Evolutionary conservation across 2,329 filamentous ascomycete species (phyloP), one percentile per base, ranked within the genome.

Genomic region (Thelonectria rubi): DNA sequence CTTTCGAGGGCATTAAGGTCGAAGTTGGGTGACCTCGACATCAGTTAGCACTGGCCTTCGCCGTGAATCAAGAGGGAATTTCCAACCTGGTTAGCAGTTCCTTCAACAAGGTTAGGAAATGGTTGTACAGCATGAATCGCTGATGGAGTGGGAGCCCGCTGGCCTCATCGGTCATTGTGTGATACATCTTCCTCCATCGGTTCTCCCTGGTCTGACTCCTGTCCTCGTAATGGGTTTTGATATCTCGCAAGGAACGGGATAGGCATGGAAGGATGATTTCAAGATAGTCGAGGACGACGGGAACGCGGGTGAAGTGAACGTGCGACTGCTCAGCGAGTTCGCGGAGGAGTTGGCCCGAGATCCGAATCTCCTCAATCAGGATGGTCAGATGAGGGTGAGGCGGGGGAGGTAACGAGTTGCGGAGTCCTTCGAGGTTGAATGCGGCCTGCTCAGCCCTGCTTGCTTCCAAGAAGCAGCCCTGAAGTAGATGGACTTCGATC

Each of bases 171-270:
- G 79, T 80, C 80, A 88, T 80, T 5, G 77, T 74, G 71, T 87
- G 80, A 69, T 83, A 86, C 84, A 88, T 88, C 65, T 79, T 80
- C 43, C 81, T 79, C 86, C 87, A 89, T 55, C 85, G 80, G 37
- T 79, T 75, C 62, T 82, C 79, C 55, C 80, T 81, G 17, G 78
- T 76, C 43, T 82, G 65, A 5, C 77, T 77, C 37, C 77, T 80
- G 68, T 88, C 82, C 34, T 86, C 80, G 67, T 86, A 82, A 72
- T 81, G 81, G 9, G 60, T 63, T 42, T 74, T 80, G 65, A 89
- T 88, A 62, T 88, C 85, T 43, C 78, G 73, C 15, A 89, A 72
- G 1, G 82, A 83, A 57, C 77, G 80, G 54, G 78, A 79, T 17
- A 88, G 75, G 58, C 85, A 86, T 0, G 86, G 86, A 2, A 89